These are phyloP conservation scores for Thuidium tamariscinum DNA, from an alignment of 225 moss, liverwort and hornwort genomes.

Conservation along the genomic window DNA sequence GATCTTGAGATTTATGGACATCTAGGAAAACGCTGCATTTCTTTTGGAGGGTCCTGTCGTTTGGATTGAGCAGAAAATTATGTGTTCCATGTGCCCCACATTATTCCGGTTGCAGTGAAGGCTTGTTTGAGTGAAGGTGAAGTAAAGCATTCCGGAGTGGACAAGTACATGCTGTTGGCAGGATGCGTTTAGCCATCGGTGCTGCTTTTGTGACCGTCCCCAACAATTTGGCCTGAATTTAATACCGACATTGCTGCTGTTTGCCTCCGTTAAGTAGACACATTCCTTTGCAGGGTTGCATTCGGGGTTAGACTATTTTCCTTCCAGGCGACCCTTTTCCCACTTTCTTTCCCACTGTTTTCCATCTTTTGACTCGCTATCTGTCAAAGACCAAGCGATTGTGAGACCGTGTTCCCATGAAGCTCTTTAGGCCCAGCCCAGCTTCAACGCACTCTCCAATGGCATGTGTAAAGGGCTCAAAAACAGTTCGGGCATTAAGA, in stretches of 20 bases:
- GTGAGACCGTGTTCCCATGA: not conserved
- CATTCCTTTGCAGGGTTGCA: not conserved
- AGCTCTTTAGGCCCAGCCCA: not conserved
- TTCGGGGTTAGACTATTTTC: not conserved
- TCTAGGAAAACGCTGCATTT: not conserved
- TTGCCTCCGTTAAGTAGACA: not conserved
- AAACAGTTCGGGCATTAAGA: too few species aligned
- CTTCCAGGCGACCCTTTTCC: not conserved
- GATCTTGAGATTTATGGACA: not conserved
- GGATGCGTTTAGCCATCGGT: not conserved
- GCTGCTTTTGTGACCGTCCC: not conserved
- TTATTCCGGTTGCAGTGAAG: not conserved
- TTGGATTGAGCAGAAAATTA: not conserved
- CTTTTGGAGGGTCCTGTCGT: not conserved
- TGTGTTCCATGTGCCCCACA: not conserved
- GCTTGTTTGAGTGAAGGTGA: not conserved
- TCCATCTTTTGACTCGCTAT: not conserved
- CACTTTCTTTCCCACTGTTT: not conserved
- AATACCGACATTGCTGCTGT: not conserved
- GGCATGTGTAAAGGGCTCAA: not conserved
- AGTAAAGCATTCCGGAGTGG: not conserved
- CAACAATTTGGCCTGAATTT: not conserved
- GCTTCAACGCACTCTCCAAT: not conserved
- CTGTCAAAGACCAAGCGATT: not conserved
- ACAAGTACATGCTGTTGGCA: not conserved